These are phyloP conservation scores for Saccharomyces hybrid DNA, from an alignment of 1,139 yeast genomes.

Conservation along the genomic window DNA sequence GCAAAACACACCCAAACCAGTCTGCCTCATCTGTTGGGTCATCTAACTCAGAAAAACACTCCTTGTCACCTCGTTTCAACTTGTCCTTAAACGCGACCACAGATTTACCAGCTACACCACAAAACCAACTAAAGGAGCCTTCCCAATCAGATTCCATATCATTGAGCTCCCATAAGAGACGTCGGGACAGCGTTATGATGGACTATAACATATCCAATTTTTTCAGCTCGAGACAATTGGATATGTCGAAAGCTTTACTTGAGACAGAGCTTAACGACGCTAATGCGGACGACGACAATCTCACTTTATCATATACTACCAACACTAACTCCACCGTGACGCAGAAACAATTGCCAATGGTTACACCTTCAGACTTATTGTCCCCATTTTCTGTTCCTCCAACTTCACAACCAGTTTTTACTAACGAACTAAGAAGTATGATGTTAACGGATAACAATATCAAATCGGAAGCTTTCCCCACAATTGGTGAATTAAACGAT, in stretches of 20 bases:
- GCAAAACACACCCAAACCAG: neutral
- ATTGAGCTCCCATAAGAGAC: neutral
- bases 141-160: neutral
- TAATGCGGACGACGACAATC: neutral
- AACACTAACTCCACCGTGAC: neutral
- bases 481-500: conserved; percentile 62
- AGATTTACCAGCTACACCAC: neutral
- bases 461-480: conserved; percentile 53
- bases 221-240: neutral
- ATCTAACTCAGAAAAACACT: neutral
- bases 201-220: neutral
- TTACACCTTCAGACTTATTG: neutral
- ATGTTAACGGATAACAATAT: conserved; percentile 49
- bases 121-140: neutral
- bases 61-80: neutral
- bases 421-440: conserved; percentile 44
- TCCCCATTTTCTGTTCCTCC: neutral
- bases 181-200: neutral
- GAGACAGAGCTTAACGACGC: neutral
- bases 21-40: conserved; percentile 3
- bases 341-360: neutral
- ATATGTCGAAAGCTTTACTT: neutral
- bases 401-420: conserved; percentile 30
- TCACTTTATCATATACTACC: neutral
- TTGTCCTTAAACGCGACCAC: neutral